Evolutionary conservation across 2,329 filamentous ascomycete genomes (phyloP), one percentile per base, ranked within the genome.

Genomic region (Colletotrichum trifolii): DNA sequence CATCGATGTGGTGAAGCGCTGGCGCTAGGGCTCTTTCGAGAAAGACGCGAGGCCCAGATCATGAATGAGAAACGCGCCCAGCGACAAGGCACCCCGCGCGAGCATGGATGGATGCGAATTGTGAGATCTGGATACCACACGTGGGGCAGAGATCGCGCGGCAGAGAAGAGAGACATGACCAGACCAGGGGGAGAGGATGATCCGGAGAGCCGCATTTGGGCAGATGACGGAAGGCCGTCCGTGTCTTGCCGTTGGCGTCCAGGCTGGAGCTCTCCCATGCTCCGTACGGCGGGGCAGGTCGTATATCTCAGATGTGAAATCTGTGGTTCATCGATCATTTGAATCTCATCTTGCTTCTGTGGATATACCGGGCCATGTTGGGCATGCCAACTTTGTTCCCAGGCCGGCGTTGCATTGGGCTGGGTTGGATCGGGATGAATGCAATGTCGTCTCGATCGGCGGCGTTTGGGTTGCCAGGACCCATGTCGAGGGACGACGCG

Each of bases 31-130:
- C n/a, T 45, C 17, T 46, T 46, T 25, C 40, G 40, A 12, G 15
- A 36, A 33, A 17, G 15, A 46, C 10, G 43, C 15, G 6, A 17
- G 13, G 43, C 2, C 43, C 25, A 46, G 43, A 25, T 10, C 43
- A 25, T 25, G 25, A 25, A 25, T 25, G 25, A 25, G 25, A 25
- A 25, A 25, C 25, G 25, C 25, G 43, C 4, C 13, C 10, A n/a
- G 35, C 33, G 35, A 10, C 36, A 40, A 56, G 33, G 4, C 35
- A 45, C 25, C 25, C 25, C 25, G 25, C 25, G 25, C 25, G 12
- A 40, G 53, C n/a, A 11, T 7, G 40, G 62, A 63, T 66, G 52
- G 63, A 57, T 59, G 35, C 58, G 47, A 66, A 62, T 66, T 47
- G 59, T 45, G 42, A 46, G 53, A 66, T 63, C 58, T 53, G 17